Percentiles rank a stretch among this genome's conserved stretches.
Evolutionary conservation across 257 asterid species (phyloP).

Genomic region (Oldenlandia corymbosa): DNA sequence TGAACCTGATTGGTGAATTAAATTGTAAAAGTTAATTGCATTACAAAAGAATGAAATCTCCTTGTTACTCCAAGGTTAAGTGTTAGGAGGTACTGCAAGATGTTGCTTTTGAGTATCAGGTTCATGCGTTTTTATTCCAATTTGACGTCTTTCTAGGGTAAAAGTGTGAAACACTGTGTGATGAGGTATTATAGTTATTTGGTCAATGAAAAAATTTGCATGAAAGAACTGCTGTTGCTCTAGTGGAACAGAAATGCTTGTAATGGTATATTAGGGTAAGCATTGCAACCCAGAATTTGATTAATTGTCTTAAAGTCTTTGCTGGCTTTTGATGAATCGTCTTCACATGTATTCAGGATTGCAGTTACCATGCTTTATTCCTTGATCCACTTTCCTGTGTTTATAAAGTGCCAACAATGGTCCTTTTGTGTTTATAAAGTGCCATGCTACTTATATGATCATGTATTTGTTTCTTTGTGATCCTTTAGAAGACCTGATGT

Average conservation of each 20-base stretch:
- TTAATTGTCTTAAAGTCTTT: not conserved
- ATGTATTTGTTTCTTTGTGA: not conserved
- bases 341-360: not conserved
- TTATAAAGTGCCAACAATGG: not conserved
- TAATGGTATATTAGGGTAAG: no score
- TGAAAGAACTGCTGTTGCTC: no score
- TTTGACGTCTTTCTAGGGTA: not conserved
- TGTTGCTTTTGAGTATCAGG: not conserved
- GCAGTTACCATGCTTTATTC: not conserved
- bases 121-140: not conserved
- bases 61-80: not conserved
- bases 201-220: not conserved
- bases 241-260: no score
- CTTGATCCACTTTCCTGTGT: not conserved
- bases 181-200: not conserved
- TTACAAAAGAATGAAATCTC: not conserved
- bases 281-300: not conserved
- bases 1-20: not conserved
- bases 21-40: not conserved
- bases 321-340: not conserved
- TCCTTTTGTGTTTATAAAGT: not conserved
- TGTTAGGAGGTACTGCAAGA: not conserved
- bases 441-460: not conserved
- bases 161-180: not conserved
- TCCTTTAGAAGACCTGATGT: not conserved